Evolutionary conservation across 2,329 filamentous ascomycete genomes (phyloP), one percentile per base, ranked within the genome.

Genomic region (Aspergillus ibericus): DNA sequence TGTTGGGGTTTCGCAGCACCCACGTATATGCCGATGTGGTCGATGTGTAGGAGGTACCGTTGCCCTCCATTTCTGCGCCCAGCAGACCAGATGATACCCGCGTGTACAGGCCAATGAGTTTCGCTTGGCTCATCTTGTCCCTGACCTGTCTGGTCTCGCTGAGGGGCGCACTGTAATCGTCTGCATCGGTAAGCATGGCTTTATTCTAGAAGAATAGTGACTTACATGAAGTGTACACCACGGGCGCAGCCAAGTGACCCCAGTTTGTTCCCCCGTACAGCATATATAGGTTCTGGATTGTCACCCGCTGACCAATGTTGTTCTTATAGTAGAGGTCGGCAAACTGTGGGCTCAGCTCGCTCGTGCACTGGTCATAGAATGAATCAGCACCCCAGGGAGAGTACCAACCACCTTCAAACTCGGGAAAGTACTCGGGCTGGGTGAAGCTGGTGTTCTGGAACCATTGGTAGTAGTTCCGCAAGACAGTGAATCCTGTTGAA

Each of bases 271-370:
- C 82, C n/a, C 82, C 82, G 63, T 76, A 82, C 0, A 77, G 75
- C 72, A 84, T 83, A 62, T 84, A 84, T 13, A 84, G 59, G 47
- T 75, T 83, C 34, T 81, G 70, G 10, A 83, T 66, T 0, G 81
- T 83, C 1, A 78, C 73, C 20, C 78, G 72, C 54, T 83, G 81
- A 5, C 77, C 82, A 56, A 84, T 78, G 53, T 83, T 80, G 62
- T 83, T 82, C 66, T 84, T 84, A 66, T 84, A 85, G 56, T 82
- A 85, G 1, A 85, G 78, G 68, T 84, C 81, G 1, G 81, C 77
- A 66, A 82, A 84, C 12, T 77, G 77, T 0, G 75, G 71, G 18
- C 72, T 75, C 34, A 81, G 79, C 47, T 82, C 78, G 0, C 79
- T 72, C 13, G 69, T 53, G 61, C 82, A 84, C 55, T 77, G 69